phyloP scores from a whole-genome alignment of 2,329 filamentous ascomycete species.

The Fusarium udum region DNA sequence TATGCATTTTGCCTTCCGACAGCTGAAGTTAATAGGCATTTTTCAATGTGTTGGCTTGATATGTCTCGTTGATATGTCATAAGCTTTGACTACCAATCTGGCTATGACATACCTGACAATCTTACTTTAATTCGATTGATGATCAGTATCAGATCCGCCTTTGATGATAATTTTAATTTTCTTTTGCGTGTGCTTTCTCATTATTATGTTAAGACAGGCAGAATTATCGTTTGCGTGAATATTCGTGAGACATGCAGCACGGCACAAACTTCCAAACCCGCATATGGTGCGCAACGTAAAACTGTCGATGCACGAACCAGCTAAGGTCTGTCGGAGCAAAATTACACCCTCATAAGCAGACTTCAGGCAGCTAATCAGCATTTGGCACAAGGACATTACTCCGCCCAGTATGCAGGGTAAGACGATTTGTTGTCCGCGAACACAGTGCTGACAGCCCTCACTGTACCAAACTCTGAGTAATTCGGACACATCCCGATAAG shows the following conservation, averaged over 20 bases:
- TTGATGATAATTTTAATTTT: accelerated
- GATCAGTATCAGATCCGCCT: accelerated
- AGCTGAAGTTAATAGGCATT: neutral
- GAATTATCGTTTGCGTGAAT: too few species aligned
- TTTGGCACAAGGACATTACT: neutral
- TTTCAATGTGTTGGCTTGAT: accelerated
- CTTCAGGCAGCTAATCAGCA: neutral
- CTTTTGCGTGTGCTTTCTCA: accelerated
- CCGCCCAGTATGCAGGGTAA: neutral
- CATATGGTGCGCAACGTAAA: too few species aligned
- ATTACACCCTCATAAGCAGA: neutral
- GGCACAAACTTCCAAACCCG: accelerated
- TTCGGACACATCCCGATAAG: too few species aligned
- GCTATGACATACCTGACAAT: accelerated
- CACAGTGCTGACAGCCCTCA: neutral
- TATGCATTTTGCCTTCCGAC: neutral
- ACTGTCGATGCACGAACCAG: too few species aligned
- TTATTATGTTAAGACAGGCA: accelerated
- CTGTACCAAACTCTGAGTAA: neutral
- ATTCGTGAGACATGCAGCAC: too few species aligned
- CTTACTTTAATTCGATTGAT: accelerated
- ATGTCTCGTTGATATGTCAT: accelerated
- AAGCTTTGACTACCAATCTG: neutral
- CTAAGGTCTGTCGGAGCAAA: accelerated
- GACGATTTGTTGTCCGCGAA: neutral